Base-by-base conservation (phyloP, 345 rosid species). In the Kernera saxatilis region DNA sequence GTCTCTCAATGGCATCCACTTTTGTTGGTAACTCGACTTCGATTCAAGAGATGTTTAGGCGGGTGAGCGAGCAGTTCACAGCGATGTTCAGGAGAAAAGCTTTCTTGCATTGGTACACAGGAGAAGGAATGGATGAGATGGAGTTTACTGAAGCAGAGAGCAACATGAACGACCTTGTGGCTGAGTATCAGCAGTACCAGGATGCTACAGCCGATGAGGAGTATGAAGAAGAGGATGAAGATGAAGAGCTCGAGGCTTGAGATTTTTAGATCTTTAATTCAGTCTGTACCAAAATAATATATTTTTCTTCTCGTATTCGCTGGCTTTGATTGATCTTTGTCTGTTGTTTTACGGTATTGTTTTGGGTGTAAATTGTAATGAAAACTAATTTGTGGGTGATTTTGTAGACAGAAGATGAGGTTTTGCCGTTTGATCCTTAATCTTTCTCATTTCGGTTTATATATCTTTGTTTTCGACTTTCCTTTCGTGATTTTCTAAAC, bases 101-200 rank as follows among this genome's bases (percentile, higher is more conserved):
- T 67, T 74, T 74, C 73, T 58, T 74, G 78, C 73, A 74, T 41
- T 74, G 69, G 73, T 74, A 67, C 63, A 74, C 69, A 15, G 73
- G 69, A 33, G 69, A 75, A 54, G 70, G 74, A 17, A 75, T 68
- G 74, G 74, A 75, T 4, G 64, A 75, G 64, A 68, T 68, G 78
- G 69, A 75, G 48, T 75, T 68, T 41, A 61, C 70, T 0, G 74
- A 68, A 46, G 71, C 60, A 35, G 79, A 77, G 64, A 77, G 76
- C 51, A 77, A 77, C 72, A 77, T 77, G 80, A 77, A 71, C 7
- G 80, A 77, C 3, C 67, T 77, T 45, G 73, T 77, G 39, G 72
- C 76, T 8, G 73, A 77, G 77, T 71, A 77, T 50, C 80, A 76
- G 25, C 79, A 76, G 13, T 76, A 76, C 76, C 72, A 76, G 3